phyloP scores from a whole-genome alignment of 352 stramenopile genomes.

The Aphanomyces astaci region DNA sequence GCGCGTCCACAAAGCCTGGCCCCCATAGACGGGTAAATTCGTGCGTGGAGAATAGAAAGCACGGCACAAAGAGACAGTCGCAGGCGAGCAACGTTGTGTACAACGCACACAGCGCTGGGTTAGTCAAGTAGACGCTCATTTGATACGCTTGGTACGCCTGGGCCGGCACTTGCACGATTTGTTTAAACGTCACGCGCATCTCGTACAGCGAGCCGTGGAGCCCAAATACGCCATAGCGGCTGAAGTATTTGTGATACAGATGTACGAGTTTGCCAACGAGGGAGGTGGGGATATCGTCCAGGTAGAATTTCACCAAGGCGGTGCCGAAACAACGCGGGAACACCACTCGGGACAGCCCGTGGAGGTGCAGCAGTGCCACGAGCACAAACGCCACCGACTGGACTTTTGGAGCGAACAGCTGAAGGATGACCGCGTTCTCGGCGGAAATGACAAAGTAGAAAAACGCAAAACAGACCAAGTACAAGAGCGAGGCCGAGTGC shows the following conservation, averaged over 20 bases:
- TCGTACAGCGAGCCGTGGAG: slow-evolving; percentile 6
- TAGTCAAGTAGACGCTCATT: neutral
- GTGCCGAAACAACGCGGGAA: neutral
- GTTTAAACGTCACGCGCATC: neutral
- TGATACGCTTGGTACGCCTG: slow-evolving; percentile 5
- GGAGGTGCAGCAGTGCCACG: neutral
- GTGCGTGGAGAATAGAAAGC: neutral
- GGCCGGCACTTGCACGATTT: neutral
- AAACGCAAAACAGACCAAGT: too few relatives aligned
- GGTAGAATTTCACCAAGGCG: neutral
- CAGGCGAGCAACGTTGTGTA: neutral
- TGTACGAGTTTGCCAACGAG: neutral
- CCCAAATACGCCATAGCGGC: slow-evolving; percentile 12
- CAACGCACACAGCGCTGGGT: neutral
- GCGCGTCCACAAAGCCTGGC: neutral
- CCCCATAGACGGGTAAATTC: neutral
- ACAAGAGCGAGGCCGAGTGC: too few relatives aligned
- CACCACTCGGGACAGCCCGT: neutral
- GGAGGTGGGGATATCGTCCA: neutral
- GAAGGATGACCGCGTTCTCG: neutral
- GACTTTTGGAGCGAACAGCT: neutral
- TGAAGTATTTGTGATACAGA: neutral
- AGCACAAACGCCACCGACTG: neutral
- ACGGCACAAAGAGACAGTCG: neutral
- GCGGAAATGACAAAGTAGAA: neutral